These are phyloP conservation scores for Talaromyces nanjingensis DNA, from an alignment of 495 filamentous ascomycete species.

Conservation along the genomic window DNA sequence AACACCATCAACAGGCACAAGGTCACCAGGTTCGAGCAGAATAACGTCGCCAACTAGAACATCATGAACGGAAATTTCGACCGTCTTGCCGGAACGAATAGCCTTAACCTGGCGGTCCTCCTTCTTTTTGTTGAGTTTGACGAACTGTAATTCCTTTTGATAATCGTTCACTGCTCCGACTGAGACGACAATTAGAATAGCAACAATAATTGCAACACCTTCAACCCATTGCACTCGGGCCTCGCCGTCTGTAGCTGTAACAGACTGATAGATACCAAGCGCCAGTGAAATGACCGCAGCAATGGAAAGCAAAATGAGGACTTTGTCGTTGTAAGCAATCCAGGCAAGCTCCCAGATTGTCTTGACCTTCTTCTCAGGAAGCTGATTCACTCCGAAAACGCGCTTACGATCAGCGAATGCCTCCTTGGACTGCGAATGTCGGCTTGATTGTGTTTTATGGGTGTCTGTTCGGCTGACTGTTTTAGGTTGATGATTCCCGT, in stretches of 20 bases:
- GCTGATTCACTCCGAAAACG: slow-evolving; percentile 60
- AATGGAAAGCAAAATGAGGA: slow-evolving; percentile 68
- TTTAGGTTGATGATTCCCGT: slow-evolving; percentile 22
- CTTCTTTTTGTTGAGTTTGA: slow-evolving; percentile 65
- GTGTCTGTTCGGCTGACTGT: slow-evolving; percentile 22
- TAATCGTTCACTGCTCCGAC: slow-evolving; percentile 66
- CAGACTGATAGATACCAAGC: slow-evolving; percentile 65
- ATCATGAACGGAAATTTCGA: slow-evolving; percentile 73
- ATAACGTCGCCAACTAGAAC: slow-evolving; percentile 80
- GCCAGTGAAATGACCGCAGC: slow-evolving; percentile 80
- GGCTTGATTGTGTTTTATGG: slow-evolving; percentile 16
- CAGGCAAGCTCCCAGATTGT: slow-evolving; percentile 66
- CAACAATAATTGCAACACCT: slow-evolving; percentile 65
- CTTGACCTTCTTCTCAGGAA: slow-evolving; percentile 68
- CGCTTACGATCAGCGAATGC: slow-evolving; percentile 57
- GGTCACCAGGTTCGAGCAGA: slow-evolving; percentile 78
- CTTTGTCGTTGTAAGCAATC: slow-evolving; percentile 80
- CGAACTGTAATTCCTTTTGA: slow-evolving; percentile 67
- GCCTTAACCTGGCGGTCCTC: slow-evolving; percentile 67
- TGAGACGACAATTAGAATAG: slow-evolving; percentile 61
- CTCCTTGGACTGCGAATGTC: slow-evolving; percentile 21
- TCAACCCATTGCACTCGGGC: slow-evolving; percentile 70
- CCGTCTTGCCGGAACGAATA: slow-evolving; percentile 66
- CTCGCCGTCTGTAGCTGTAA: slow-evolving; percentile 38
- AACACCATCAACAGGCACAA: slow-evolving; percentile 75